Evolutionary conservation across 345 rosid genomes (phyloP), one percentile per base, ranked within the genome.

Genomic region (Triadica sebifera): DNA sequence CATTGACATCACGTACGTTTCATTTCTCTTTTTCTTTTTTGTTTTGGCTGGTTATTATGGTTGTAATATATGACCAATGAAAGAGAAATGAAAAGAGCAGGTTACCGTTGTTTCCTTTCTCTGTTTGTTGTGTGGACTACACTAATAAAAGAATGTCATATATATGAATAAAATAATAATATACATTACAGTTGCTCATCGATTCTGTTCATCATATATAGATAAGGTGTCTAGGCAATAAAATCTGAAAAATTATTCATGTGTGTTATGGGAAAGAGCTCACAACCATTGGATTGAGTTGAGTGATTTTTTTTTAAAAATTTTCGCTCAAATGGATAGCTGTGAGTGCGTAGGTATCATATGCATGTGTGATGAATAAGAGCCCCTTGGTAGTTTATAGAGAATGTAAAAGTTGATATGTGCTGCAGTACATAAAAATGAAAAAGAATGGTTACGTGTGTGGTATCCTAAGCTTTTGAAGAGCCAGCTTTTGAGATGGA

Each of bases 381-480:
- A 58, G 62, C 62, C 5, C n/a, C n/a, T n/a, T n/a, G n/a, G n/a
- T n/a, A n/a, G n/a, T n/a, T n/a, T n/a, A n/a, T 24, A 12, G 45
- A 55, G 64, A 74, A 55, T n/a, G 46, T 12, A 79, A 58, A 77
- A 53, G 56, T 11, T 51, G 24, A 16, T 29, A n/a, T n/a, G n/a
- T n/a, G n/a, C n/a, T n/a, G n/a, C n/a, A n/a, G n/a, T n/a, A 29
- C 34, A 29, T 29, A 29, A 29, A 29, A 29, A 29, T 29, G 74
- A 71, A 76, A 67, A 76, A 74, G 59, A 37, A 74, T 73, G 77
- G 29, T 76, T 85, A 76, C 78, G 74, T 74, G 83, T 58, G 75
- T 77, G 78, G 83, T 20, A 83, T 73, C 80, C 80, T 77, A 74
- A 75, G 83, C 83, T 81, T 77, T 59, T 64, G 75, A 75, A 58